Percentiles rank a stretch among this genome's conserved stretches.
These are phyloP conservation scores for Tubosaeta sp. DNA, from an alignment of 768 basidiomycete genomes.

Conservation along the genomic window DNA sequence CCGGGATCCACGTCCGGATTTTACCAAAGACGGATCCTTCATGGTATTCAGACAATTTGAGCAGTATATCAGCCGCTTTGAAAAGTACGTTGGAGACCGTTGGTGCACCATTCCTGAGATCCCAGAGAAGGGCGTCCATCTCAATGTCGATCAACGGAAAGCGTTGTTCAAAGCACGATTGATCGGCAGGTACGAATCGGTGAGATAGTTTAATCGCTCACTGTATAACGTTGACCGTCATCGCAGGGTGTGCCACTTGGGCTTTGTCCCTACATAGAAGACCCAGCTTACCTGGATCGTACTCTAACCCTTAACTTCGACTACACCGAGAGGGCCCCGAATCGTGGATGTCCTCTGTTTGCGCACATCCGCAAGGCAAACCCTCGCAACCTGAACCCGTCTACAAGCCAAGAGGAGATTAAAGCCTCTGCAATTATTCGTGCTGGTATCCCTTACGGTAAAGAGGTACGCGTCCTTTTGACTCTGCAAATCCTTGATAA, in stretches of 20 bases:
- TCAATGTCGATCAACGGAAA: conserved; percentile 12
- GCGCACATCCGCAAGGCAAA: conserved; percentile 46
- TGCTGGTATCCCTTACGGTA: conserved; percentile 34
- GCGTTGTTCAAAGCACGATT: conserved; percentile 33
- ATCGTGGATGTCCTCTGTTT: conserved; percentile 39
- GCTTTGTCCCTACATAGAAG: conserved; percentile 41
- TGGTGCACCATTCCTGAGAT: not conserved
- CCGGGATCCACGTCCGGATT: conserved; percentile 29
- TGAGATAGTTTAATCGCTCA: not conserved
- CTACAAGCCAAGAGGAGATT: conserved; percentile 14
- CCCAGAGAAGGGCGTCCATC: conserved; percentile 4
- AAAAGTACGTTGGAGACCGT: conserved; percentile 13
- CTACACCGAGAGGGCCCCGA: conserved; percentile 17
- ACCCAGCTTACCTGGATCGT: conserved; percentile 33
- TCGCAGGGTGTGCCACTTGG: conserved; percentile 39
- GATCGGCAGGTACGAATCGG: conserved; percentile 50
- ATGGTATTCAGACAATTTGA: conserved; percentile 47
- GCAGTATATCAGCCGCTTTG: conserved; percentile 41
- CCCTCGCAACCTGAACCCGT: conserved; percentile 31
- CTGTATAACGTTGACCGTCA: not conserved
- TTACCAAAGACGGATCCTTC: conserved; percentile 51
- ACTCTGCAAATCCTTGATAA: not conserved
- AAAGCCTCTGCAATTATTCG: conserved; percentile 27
- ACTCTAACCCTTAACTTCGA: conserved; percentile 42
- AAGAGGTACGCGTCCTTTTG: conserved; percentile 9